phyloP scores from a whole-genome alignment of 129 eudicot species.

The Tanacetum coccineum region DNA sequence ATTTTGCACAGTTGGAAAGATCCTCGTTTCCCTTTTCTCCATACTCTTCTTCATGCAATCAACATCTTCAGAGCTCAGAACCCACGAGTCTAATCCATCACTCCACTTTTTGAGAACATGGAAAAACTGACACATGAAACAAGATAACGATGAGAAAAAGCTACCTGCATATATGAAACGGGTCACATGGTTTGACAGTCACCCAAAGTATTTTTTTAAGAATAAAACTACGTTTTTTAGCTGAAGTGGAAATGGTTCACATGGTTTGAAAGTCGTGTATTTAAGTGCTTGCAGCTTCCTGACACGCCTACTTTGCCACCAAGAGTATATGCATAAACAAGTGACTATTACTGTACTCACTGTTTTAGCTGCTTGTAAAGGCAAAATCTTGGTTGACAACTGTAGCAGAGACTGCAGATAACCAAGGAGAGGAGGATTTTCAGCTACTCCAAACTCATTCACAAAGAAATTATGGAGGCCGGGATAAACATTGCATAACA shows the following conservation, averaged over 20 bases:
- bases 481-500: conserved; percentile 48
- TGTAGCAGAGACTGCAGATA: conserved; percentile 63
- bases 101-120: conserved; percentile 55
- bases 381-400: conserved; percentile 40
- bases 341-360: conserved; percentile 30
- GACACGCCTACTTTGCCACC: too few species aligned
- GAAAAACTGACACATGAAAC: conserved; percentile 46
- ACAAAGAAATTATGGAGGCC: conserved; percentile 64
- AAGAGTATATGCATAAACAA: too few species aligned
- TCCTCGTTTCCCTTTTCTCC: conserved; percentile 35
- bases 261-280: too few species aligned
- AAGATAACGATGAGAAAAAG: not conserved
- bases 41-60: conserved; percentile 50
- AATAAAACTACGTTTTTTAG: too few species aligned
- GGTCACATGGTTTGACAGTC: too few species aligned
- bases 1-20: conserved; percentile 66
- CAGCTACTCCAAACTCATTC: conserved; percentile 63
- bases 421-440: conserved; percentile 46
- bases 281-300: too few species aligned
- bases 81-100: conserved; percentile 55
- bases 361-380: conserved; percentile 47
- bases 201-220: too few species aligned
- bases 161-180: not conserved
- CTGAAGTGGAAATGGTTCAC: too few species aligned
- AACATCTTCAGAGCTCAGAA: conserved; percentile 43